These are phyloP conservation scores for Claviceps maximensis DNA, from an alignment of 2,329 filamentous ascomycete species.

Conservation along the genomic window DNA sequence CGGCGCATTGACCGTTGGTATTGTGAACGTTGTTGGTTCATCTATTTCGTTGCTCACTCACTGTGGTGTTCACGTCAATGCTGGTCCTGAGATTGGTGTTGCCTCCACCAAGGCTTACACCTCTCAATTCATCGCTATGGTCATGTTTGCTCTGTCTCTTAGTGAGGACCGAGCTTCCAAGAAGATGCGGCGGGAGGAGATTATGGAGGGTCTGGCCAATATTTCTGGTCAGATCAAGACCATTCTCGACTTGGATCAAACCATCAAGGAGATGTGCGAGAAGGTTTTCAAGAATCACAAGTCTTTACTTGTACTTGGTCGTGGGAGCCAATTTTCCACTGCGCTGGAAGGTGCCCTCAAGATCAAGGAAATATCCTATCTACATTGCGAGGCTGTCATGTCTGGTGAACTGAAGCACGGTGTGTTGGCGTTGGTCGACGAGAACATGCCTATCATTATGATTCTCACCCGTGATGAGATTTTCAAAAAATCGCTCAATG, in stretches of 20 bases:
- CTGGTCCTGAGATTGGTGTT: slow-evolving; percentile 95
- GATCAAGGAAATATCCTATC: slow-evolving; percentile 99
- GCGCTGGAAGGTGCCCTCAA: slow-evolving; percentile 95
- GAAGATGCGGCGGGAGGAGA: slow-evolving; percentile 79
- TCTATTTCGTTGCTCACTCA: slow-evolving; percentile 98
- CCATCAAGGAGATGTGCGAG: slow-evolving; percentile 87
- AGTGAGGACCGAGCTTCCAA: slow-evolving; percentile 96
- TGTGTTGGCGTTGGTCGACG: slow-evolving; percentile 91
- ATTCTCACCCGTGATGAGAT: slow-evolving; percentile 92
- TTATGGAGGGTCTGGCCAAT: slow-evolving; percentile 82
- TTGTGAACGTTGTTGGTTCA: slow-evolving; percentile 96
- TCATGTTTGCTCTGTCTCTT: slow-evolving; percentile 96
- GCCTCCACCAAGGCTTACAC: slow-evolving; percentile 99
- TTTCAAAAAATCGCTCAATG: slow-evolving; percentile 98
- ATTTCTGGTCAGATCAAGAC: slow-evolving; percentile 86
- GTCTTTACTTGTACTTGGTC: slow-evolving; percentile 81
- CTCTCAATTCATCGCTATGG: slow-evolving; percentile 98
- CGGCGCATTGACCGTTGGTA: slow-evolving; percentile 90
- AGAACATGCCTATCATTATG: slow-evolving; percentile 99
- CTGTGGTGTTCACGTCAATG: slow-evolving; percentile 99
- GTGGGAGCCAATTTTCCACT: slow-evolving; percentile 93
- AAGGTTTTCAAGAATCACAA: slow-evolving; percentile 96
- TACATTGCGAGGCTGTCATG: slow-evolving; percentile 99
- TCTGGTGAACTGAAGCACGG: slow-evolving; percentile 98
- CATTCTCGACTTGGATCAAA: slow-evolving; percentile 79